A percentile compares a stretch with the other conserved stretches of the same genome.
These are phyloP conservation scores for Magnaporthiopsis incrustans DNA, from an alignment of 2,329 filamentous ascomycete species.

Conservation along the genomic window DNA sequence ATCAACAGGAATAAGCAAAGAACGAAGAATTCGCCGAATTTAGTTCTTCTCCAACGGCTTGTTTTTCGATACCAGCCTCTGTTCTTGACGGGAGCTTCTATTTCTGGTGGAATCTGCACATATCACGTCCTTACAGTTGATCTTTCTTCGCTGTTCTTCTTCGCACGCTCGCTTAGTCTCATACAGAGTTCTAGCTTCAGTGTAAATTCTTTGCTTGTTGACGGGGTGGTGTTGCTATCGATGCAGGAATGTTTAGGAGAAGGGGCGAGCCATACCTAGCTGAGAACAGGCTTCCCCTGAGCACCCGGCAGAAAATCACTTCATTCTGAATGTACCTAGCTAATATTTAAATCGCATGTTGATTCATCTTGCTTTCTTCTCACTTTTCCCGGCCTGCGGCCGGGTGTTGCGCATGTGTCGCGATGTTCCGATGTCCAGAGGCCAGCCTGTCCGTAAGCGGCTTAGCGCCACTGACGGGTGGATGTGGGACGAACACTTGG, in stretches of 20 bases:
- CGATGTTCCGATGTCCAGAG: not conserved
- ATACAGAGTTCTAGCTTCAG: too few relatives aligned
- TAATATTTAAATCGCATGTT: not conserved
- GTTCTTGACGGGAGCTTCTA: not conserved
- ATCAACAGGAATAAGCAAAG: not conserved
- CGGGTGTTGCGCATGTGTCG: not conserved
- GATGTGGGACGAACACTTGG: not conserved
- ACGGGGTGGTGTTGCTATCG: too few relatives aligned
- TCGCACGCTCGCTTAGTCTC: not conserved
- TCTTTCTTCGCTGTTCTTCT: not conserved
- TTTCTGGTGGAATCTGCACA: not conserved
- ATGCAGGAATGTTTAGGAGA: too few relatives aligned
- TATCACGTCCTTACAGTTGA: not conserved
- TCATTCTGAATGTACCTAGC: too few relatives aligned
- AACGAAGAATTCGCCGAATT: not conserved
- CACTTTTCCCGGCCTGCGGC: not conserved
- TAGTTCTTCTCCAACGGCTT: not conserved
- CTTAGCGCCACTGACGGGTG: not conserved
- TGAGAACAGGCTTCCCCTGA: too few relatives aligned
- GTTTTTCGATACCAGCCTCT: not conserved
- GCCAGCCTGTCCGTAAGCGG: not conserved
- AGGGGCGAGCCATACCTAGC: too few relatives aligned
- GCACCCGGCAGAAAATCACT: too few relatives aligned
- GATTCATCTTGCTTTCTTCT: not conserved
- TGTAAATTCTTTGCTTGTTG: too few relatives aligned